phyloP scores from a whole-genome alignment of 169 alveolate species.

The Plasmodium gaboni region DNA sequence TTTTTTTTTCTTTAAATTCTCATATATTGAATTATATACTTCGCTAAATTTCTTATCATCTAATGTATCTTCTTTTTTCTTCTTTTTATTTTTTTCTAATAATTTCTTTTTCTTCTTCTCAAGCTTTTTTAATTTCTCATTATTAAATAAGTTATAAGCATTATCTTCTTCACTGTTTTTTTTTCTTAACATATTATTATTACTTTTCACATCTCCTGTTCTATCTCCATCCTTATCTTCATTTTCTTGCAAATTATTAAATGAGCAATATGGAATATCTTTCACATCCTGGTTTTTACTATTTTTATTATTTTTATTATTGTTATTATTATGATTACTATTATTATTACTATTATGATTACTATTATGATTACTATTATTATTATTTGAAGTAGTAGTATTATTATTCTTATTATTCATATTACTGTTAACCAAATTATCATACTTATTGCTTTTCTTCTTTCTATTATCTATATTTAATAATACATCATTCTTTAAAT shows the following conservation, averaged over 20 bases:
- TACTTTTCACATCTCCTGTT: background rate
- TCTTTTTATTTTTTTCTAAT: constrained; percentile 26
- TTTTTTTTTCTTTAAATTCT: constrained; percentile 56
- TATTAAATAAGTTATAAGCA: constrained; percentile 13
- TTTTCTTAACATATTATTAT: background rate
- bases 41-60: constrained; percentile 70
- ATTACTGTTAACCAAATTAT: background rate
- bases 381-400: too few relatives aligned
- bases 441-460: constrained; percentile 36
- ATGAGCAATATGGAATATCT: constrained; percentile 51
- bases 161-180: constrained; percentile 6
- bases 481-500: constrained; percentile 16
- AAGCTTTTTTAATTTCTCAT: constrained; percentile 42
- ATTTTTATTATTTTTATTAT: constrained; percentile 1
- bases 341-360: constrained; percentile 13
- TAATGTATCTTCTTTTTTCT: constrained; percentile 24
- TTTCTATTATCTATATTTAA: constrained; percentile 12
- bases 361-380: too few relatives aligned
- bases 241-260: constrained; percentile 28
- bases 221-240: constrained; percentile 2
- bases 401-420: constrained; percentile 1
- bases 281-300: constrained; percentile 1
- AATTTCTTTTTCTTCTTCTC: constrained; percentile 56
- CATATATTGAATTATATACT: constrained; percentile 71
- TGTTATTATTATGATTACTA: constrained; percentile 2